Evolutionary conservation across 495 filamentous ascomycete species (phyloP), one percentile per base, ranked within the genome.

Genomic region (Annulohypoxylon bovei): DNA sequence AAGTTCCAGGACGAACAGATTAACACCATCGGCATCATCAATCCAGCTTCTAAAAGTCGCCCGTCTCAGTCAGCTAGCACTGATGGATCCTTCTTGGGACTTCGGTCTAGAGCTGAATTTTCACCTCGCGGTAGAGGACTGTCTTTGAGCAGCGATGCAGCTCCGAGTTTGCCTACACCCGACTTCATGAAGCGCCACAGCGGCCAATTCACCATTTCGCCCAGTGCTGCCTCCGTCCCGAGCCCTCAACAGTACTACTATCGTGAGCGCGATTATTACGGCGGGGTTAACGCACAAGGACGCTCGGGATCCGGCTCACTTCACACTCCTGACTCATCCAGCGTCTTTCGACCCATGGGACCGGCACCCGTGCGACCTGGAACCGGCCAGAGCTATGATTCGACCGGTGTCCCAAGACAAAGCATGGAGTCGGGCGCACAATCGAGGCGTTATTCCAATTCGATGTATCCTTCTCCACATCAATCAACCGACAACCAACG

Each of bases 71-170:
- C 83, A 4, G 84, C 78, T 18, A 77, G 72, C 35, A 79, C 78
- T 11, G 83, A 84, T 57, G 83, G 84, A 25, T 65, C 78, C 4
- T 76, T 81, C 12, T 78, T 82, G 47, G 81, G 76, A 63, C 77
- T 78, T 18, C 77, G 79, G 33, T 76, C 78, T 0, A 77, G 83
- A 8, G 80, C 80, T 1, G 55, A 72, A 4, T 73, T 75, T 18
- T 77, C 76, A 16, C 75, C 80, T 42, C 81, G 80, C 37, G 73
- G 74, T 50, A 75, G 90, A 5, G 88, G 88, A 16, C 65, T 86
- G 12, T 94, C 89, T 9, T 63, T 91, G 54, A 88, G 86, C 67
- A 86, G 86, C 67, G 91, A 93, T 27, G 79, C 84, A 28, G 89
- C 89, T 3, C 90, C 91, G 1, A 87, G 63, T 82, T 80, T 82